Base-by-base conservation (phyloP, 257 asterid genomes). In the Rehmannia glutinosa region DNA sequence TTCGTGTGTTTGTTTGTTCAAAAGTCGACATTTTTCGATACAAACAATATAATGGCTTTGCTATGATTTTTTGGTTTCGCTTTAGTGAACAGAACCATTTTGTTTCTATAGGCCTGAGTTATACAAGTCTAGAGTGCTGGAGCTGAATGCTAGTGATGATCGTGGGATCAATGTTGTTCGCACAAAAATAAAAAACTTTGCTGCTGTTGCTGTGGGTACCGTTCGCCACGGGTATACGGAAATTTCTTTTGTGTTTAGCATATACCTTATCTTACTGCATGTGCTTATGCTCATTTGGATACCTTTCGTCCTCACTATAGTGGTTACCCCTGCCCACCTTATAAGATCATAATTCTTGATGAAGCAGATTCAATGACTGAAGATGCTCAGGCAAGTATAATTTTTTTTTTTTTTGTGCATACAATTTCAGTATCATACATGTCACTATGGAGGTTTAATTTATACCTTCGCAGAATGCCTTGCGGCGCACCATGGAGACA, bases 281-380 rank as follows among this genome's bases (percentile, higher is more conserved):
- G 10, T 9, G 43, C 17, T 28, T 58, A 4, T 73, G 25, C 35
- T 68, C 57, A 79, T 54, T 41, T 64, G 36, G 39, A 21, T 68
- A 30, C 25, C n/a, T 68, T 76, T 73, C 12, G 57, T 59, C 16
- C 16, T 73, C 23, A 19, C 21, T 78, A 20, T 68, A 90, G 99
- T 64, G 96, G 92, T 39, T 93, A 90, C 74, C 99, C 97, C 5
- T 93, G 99, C 75, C 97, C 99, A 11, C 97, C 97, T 65, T 93
- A 72, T 78, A 93, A 93, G 84, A 90, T 93, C 55, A 90, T 90
- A 53, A 85, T 93, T 68, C 92, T 93, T 63, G 99, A 93, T 68
- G 99, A 93, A 86, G 99, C 99, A 7, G 97, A 93, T 84, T 93
- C 99, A n/a, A 93, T 93, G 99, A 93, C 97, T 19, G 96, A 93